These are phyloP conservation scores for Macrophomina phaseolina DNA, from an alignment of 2,329 filamentous ascomycete species.

Conservation along the genomic window DNA sequence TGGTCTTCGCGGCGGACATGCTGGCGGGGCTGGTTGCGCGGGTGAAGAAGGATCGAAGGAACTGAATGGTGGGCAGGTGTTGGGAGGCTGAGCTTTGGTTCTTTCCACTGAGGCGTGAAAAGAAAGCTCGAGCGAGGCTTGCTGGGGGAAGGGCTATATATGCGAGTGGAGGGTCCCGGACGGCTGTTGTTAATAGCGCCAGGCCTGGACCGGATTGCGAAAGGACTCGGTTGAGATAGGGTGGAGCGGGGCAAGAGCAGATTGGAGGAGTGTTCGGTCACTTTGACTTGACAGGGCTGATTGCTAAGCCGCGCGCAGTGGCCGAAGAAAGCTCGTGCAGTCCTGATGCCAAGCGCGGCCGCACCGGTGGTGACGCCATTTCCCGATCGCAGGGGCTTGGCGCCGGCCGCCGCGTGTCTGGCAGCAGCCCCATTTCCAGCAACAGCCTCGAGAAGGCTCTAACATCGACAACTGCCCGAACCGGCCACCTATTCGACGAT, in stretches of 20 bases:
- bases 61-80: constrained; percentile 61
- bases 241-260: constrained; percentile 3
- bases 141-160: constrained; percentile 13
- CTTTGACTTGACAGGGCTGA: constrained; percentile 3
- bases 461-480: constrained; percentile 14
- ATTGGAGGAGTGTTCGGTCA: neutral
- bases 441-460: neutral
- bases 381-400: constrained; percentile 1
- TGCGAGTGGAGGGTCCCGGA: neutral
- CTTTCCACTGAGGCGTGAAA: constrained; percentile 1
- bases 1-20: constrained; percentile 83
- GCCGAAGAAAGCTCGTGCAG: constrained; percentile 6
- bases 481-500: constrained; percentile 12
- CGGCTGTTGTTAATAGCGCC: constrained; percentile 14
- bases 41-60: constrained; percentile 75
- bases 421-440: neutral
- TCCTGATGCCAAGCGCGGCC: constrained; percentile 1
- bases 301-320: constrained; percentile 17
- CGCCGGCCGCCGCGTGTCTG: neutral
- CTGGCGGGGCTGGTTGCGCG: constrained; percentile 62
- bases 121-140: constrained; percentile 1
- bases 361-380: constrained; percentile 10
- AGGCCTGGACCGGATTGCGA: constrained; percentile 21
- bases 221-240: neutral
- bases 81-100: neutral